Conservation (phyloP, 371 early-diverging fungal genomes). For the Mucor sp. region DNA sequence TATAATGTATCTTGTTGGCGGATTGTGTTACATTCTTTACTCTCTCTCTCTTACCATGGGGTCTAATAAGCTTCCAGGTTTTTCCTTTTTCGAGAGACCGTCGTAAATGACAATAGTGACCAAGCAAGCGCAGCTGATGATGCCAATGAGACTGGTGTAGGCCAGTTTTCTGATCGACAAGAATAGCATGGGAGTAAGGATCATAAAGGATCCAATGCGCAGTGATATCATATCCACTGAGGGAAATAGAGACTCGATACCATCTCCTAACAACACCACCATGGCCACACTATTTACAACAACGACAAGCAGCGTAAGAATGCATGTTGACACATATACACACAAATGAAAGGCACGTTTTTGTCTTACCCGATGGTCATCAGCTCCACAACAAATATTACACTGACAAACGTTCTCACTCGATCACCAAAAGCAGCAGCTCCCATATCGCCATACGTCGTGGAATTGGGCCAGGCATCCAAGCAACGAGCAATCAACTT, state of each 20-base stretch:
- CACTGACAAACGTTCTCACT: conserved; percentile 45
- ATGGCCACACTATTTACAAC: conserved; percentile 29
- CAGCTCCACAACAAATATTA: conserved; percentile 66
- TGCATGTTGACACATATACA: background rate
- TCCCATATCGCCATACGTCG: conserved; percentile 66
- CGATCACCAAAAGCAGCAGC: conserved; percentile 61
- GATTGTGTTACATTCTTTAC: background rate
- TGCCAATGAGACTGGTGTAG: conserved; percentile 54
- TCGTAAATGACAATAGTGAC: conserved; percentile 47
- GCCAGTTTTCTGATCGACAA: conserved; percentile 43
- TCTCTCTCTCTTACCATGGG: conserved; percentile 42
- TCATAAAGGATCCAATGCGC: conserved; percentile 13
- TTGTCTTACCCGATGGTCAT: conserved; percentile 49
- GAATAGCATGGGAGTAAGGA: conserved; percentile 32
- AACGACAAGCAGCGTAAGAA: background rate
- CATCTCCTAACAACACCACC: conserved; percentile 41
- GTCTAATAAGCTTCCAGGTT: conserved; percentile 61
- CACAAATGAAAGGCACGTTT: background rate
- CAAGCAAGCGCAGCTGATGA: conserved; percentile 38
- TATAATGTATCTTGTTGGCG: background rate
- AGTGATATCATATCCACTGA: conserved; percentile 11
- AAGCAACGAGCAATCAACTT: conserved; percentile 57
- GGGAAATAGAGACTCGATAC: conserved; percentile 33
- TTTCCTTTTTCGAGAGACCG: conserved; percentile 42
- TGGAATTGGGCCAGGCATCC: conserved; percentile 28